Conservation (phyloP, 805 yeast species). For the Candida takata region DNA sequence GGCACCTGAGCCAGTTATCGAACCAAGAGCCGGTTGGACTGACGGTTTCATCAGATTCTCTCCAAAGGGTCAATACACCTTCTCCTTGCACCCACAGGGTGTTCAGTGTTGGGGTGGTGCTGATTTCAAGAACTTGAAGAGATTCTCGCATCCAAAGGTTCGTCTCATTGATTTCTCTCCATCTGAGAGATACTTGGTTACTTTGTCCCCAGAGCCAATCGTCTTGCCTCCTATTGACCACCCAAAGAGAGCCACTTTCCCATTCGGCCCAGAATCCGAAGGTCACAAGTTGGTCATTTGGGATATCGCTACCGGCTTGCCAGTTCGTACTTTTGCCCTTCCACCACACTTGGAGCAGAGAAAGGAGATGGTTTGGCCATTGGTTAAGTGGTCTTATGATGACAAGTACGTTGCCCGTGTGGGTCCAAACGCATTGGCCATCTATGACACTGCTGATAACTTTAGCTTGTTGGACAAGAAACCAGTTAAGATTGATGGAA, state of each 20-base stretch:
- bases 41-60: conserved; percentile 84
- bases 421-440: conserved; percentile 86
- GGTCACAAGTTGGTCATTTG: conserved; percentile 93
- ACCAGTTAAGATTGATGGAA: conserved; percentile 72
- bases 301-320: conserved; percentile 80
- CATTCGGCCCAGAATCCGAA: conserved; percentile 79
- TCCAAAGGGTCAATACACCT: conserved; percentile 84
- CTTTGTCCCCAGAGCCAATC: conserved; percentile 84
- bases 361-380: conserved; percentile 85
- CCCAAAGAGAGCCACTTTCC: conserved; percentile 61
- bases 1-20: conserved; percentile 69
- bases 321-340: conserved; percentile 85
- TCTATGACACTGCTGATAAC: conserved; percentile 69
- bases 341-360: conserved; percentile 62
- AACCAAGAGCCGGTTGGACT: conserved; percentile 81
- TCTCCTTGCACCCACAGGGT: conserved; percentile 90
- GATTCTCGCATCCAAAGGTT: conserved; percentile 85
- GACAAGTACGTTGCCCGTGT: conserved; percentile 92
- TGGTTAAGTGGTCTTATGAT: conserved; percentile 91
- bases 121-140: conserved; percentile 61
- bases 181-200: conserved; percentile 80
- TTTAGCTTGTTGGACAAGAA: conserved; percentile 85
- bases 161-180: conserved; percentile 90
- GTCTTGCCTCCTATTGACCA: conserved; percentile 56
- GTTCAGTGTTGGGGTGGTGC: conserved; percentile 95